Evolutionary conservation across 1,139 yeast species (phyloP), one percentile per base, ranked within the genome.

Genomic region (Arxiozyma bovina): DNA sequence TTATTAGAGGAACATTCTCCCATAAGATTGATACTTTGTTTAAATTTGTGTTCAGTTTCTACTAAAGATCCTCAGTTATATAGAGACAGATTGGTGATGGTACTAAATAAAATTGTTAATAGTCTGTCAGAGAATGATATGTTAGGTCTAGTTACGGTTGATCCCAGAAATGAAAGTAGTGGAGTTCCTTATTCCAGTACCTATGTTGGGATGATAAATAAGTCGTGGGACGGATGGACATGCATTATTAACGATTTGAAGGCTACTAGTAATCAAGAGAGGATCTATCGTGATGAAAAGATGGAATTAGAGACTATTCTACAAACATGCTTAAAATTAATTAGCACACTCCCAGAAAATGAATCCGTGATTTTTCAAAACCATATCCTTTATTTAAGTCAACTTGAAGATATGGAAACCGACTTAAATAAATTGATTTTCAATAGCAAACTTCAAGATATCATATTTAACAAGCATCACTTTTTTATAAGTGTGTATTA

Each of bases 201-300:
- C 12, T 83, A 78, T 62, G 72, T 80, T 54, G 87, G 87, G 0
- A 78, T 82, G 62, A 74, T 76, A 3, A 68, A 72, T 20, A 70
- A 74, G n/a, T 58, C 63, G 1, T 83, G 87, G 87, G 71, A 73
- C 30, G 85, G 83, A 0, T 82, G 87, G 85, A 69, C 72, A 30
- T 72, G 73, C 1, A 62, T 82, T 11, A 64, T 82, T 17, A 70
- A 73, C 9, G 76, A 73, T 15, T 66, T 82, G 15, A 45, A 52
- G 3, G 34, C 50, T 4, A 45, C 42, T n/a, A 15, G 1, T 20
- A 22, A 15, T 5, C 22, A 23, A n/a, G 42, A 54, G 22, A 42
- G 46, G 25, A 25, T 53, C 1, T 57, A 59, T 40, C 38, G 41
- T 23, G 54, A 48, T 42, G 51, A 53, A 11, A 50, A 50, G 4